Conservation (phyloP, 495 filamentous ascomycete species). For the Penicillium manginii region DNA sequence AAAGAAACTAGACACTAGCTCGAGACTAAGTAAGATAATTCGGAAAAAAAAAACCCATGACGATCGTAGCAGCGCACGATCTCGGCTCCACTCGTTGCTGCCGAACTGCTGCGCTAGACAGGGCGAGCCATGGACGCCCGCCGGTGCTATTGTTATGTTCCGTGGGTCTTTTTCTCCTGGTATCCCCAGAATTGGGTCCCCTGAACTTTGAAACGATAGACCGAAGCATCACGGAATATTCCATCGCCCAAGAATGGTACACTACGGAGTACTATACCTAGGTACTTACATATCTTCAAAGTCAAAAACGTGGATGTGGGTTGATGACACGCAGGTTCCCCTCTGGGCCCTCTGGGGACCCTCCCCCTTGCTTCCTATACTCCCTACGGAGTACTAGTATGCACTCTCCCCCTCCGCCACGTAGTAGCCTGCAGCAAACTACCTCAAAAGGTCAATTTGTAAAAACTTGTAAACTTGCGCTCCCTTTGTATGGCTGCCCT, state of each 20-base stretch:
- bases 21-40: neutral
- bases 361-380: slow-evolving; percentile 3
- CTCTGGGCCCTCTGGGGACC: neutral
- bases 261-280: too few relatives aligned
- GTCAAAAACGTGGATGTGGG: neutral
- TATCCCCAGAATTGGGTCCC: slow-evolving; percentile 1
- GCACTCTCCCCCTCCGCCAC: slow-evolving; percentile 4
- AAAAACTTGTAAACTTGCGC: too few relatives aligned
- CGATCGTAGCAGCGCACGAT: slow-evolving; percentile 15
- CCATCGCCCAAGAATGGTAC: neutral
- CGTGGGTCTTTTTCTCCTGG: neutral
- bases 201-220: too few relatives aligned
- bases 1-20: neutral
- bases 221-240: neutral
- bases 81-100: neutral
- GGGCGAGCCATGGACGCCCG: slow-evolving; percentile 3
- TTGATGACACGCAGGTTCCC: slow-evolving; percentile 3
- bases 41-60: slow-evolving; percentile 20
- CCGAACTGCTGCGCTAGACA: slow-evolving; percentile 1
- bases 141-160: neutral
- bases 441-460: neutral
- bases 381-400: too few relatives aligned
- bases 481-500: neutral
- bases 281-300: too few relatives aligned
- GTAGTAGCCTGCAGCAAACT: slow-evolving; percentile 2